phyloP scores from a whole-genome alignment of 169 alveolate species.

The Miamiensis avidus region DNA sequence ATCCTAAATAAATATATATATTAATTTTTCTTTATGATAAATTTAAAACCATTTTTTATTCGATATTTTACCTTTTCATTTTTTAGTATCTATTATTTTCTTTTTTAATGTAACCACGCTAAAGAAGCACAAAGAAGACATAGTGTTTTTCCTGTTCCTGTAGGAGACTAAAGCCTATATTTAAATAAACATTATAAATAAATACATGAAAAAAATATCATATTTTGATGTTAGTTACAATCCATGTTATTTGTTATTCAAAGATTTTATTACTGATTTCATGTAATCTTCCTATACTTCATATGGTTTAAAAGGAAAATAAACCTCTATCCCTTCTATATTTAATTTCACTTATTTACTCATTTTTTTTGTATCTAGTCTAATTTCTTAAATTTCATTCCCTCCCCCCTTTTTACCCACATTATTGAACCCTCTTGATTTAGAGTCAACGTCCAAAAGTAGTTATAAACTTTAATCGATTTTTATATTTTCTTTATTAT shows the following conservation, averaged over 20 bases:
- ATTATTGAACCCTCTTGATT: no score
- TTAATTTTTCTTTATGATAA: no score
- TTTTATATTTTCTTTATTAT: no score
- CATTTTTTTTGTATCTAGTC: conserved; percentile 3
- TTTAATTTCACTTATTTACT: conserved; percentile 1
- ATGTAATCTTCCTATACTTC: conserved; percentile 60
- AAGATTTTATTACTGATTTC: conserved; percentile 59
- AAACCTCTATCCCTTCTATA: conserved; percentile 42
- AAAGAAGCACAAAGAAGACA: conserved; percentile 69
- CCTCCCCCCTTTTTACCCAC: neutral
- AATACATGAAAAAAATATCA: neutral
- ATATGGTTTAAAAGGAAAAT: conserved; percentile 76
- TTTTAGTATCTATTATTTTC: conserved; percentile 27
- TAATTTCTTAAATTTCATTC: neutral
- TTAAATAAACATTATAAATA: no score
- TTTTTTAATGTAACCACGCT: conserved; percentile 66
- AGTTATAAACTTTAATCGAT: no score
- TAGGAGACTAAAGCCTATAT: conserved; percentile 71
- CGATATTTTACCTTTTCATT: neutral
- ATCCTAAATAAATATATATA: no score
- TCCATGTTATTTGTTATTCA: conserved; percentile 54
- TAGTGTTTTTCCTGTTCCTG: conserved; percentile 88
- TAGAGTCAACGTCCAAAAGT: no score
- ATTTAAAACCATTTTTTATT: no score
- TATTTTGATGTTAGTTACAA: conserved; percentile 1